Evolutionary conservation across 257 asterid species (phyloP).

Genomic region (Solanum medicagineum): DNA sequence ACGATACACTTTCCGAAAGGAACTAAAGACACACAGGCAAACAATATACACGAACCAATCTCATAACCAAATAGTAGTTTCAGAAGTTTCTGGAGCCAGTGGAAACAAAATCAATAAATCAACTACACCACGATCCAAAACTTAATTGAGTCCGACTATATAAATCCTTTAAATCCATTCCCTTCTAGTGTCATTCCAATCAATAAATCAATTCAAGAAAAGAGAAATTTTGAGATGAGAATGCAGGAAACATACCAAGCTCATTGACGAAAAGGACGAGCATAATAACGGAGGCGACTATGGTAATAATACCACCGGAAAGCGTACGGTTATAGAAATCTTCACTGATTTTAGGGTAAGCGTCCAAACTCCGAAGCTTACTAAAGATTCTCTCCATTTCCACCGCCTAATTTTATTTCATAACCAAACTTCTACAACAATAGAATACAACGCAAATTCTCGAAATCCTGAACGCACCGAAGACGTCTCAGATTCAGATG

Average conservation of each 20-base stretch:
- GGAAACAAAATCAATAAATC: background rate
- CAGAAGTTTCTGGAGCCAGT: background rate
- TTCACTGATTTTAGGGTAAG: conserved; percentile 88
- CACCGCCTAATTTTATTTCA: background rate
- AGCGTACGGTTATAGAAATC: conserved; percentile 92
- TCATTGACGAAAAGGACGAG: conserved; percentile 75
- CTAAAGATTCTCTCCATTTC: conserved; percentile 41
- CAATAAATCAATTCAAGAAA: background rate
- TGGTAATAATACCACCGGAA: conserved; percentile 83
- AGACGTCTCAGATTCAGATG: conserved; percentile 1
- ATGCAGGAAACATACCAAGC: conserved; percentile 42
- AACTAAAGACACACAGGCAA: background rate
- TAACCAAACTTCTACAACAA: background rate
- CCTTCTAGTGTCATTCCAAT: background rate
- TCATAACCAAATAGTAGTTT: background rate
- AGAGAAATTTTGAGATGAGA: background rate
- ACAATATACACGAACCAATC: background rate
- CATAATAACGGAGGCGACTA: conserved; percentile 58
- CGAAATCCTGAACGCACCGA: background rate
- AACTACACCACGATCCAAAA: background rate
- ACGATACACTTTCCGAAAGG: background rate
- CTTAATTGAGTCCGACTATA: background rate
- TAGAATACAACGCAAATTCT: background rate
- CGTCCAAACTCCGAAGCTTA: conserved; percentile 83
- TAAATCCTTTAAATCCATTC: background rate